Evolutionary conservation across 139 green algal genomes (phyloP).

Genomic region (Parachlorella kessleri): DNA sequence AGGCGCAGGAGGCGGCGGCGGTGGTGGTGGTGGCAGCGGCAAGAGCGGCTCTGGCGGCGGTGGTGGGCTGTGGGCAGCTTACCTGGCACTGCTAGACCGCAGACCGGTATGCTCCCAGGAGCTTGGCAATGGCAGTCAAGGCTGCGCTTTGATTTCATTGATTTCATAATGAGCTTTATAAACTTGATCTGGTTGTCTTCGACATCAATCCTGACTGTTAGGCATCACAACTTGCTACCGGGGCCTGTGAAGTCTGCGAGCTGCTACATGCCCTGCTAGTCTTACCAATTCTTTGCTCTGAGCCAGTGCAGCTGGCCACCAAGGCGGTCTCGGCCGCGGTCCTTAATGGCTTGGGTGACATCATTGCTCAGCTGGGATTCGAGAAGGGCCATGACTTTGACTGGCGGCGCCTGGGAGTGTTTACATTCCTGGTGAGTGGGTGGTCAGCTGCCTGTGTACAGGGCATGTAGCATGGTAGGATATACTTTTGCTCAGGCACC

Average conservation of each 20-base stretch:
- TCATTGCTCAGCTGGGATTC: slow-evolving; percentile 77
- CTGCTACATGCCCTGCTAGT: too few relatives aligned
- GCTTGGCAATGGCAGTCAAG: too few relatives aligned
- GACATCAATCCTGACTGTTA: too few relatives aligned
- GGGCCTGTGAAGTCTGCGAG: too few relatives aligned
- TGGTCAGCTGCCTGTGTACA: neutral
- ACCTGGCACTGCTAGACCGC: slow-evolving; percentile 51
- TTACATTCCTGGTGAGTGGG: slow-evolving; percentile 65
- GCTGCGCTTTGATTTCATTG: too few relatives aligned
- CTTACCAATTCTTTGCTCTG: too few relatives aligned
- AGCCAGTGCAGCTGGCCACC: slow-evolving; percentile 71
- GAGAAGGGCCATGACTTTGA: slow-evolving; percentile 62
- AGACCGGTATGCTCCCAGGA: too few relatives aligned
- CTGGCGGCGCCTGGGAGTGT: slow-evolving; percentile 64
- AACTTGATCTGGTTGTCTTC: too few relatives aligned
- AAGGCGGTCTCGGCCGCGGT: slow-evolving; percentile 81
- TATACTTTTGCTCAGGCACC: too few relatives aligned
- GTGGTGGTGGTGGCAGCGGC: slow-evolving; percentile 34
- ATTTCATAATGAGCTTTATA: too few relatives aligned
- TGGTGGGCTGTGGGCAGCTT: slow-evolving; percentile 48
- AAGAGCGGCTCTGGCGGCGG: slow-evolving; percentile 17
- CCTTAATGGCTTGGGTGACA: slow-evolving; percentile 87
- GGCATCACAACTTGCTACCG: too few relatives aligned
- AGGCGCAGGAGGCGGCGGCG: slow-evolving; percentile 19
- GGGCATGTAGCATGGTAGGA: too few relatives aligned